phyloP scores from a whole-genome alignment of 306 rosid species.

The Echinosophora koreensis region DNA sequence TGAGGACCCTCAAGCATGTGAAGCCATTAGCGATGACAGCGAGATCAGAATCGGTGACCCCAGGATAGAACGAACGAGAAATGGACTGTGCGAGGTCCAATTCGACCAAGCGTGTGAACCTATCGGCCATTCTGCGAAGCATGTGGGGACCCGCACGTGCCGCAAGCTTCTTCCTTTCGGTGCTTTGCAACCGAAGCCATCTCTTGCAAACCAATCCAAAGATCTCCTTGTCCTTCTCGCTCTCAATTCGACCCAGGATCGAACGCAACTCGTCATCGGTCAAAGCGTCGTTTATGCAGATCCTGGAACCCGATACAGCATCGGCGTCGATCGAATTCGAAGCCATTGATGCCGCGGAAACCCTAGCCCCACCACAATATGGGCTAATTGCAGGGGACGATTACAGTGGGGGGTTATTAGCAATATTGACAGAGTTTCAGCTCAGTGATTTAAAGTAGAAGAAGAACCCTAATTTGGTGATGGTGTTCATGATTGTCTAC shows the following conservation, averaged over 20 bases:
- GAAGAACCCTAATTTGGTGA: constrained; percentile 3
- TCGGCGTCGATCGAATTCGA: constrained; percentile 34
- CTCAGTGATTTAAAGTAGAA: background rate
- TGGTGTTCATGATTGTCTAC: background rate
- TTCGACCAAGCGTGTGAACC: constrained; percentile 77
- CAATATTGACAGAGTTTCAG: background rate
- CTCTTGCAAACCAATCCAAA: constrained; percentile 91
- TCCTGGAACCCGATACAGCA: constrained; percentile 31
- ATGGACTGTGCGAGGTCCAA: constrained; percentile 88
- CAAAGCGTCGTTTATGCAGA: constrained; percentile 70
- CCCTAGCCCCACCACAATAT: constrained; percentile 39
- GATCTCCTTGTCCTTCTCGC: constrained; percentile 76
- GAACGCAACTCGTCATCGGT: constrained; percentile 88
- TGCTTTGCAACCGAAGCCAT: constrained; percentile 93
- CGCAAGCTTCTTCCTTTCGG: constrained; percentile 85
- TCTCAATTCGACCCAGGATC: constrained; percentile 66
- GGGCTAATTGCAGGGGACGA: constrained; percentile 28
- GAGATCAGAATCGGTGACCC: constrained; percentile 88
- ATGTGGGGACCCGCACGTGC: constrained; percentile 93
- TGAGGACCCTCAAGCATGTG: constrained; percentile 70
- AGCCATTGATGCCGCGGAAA: constrained; percentile 55
- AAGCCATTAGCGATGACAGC: constrained; percentile 77
- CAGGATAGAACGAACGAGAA: constrained; percentile 96
- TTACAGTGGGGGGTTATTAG: background rate
- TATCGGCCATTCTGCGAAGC: constrained; percentile 84